These are phyloP conservation scores for Flammula alnicola DNA, from an alignment of 1,284 basidiomycete species.

Conservation along the genomic window DNA sequence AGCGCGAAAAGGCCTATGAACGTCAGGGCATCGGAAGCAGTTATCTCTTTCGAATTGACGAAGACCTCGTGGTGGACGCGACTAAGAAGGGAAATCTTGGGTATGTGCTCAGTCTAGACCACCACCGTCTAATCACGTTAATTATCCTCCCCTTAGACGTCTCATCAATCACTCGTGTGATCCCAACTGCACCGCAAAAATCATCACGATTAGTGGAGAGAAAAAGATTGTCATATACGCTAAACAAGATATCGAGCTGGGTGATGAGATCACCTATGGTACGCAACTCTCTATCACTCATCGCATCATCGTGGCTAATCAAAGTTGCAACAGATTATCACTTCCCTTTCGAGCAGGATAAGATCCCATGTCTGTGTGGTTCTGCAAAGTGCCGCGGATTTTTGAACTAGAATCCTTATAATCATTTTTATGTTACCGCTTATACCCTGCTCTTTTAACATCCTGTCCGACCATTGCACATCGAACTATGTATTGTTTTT, in stretches of 20 bases:
- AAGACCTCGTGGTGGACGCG: slow-evolving; percentile 94
- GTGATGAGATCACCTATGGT: slow-evolving; percentile 95
- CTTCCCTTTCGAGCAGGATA: slow-evolving; percentile 92
- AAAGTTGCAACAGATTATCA: slow-evolving; percentile 72
- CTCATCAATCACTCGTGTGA: slow-evolving; percentile 98
- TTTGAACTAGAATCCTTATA: slow-evolving; percentile 69
- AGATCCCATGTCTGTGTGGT: slow-evolving; percentile 89
- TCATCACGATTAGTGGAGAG: slow-evolving; percentile 97
- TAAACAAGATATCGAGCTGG: slow-evolving; percentile 90
- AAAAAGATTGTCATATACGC: slow-evolving; percentile 99
- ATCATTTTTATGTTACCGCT: slow-evolving; percentile 21
- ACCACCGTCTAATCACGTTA: slow-evolving; percentile 23
- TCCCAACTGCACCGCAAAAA: slow-evolving; percentile 97
- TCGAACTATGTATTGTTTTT: slow-evolving; percentile 27
- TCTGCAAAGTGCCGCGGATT: slow-evolving; percentile 87
- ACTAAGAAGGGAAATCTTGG: slow-evolving; percentile 99
- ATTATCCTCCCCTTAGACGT: slow-evolving; percentile 55
- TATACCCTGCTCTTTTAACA: slow-evolving; percentile 27
- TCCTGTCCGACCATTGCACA: slow-evolving; percentile 17
- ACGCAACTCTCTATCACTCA: slow-evolving; percentile 26
- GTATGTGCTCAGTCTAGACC: slow-evolving; percentile 52
- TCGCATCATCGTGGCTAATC: neutral
- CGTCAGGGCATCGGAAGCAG: slow-evolving; percentile 94
- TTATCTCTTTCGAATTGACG: slow-evolving; percentile 93
- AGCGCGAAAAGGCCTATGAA: slow-evolving; percentile 96